A percentile compares a stretch with the other conserved stretches of the same genome.
Evolutionary conservation across 2,329 filamentous ascomycete species (phyloP).

Genomic region (Diaporthe ilicicola): DNA sequence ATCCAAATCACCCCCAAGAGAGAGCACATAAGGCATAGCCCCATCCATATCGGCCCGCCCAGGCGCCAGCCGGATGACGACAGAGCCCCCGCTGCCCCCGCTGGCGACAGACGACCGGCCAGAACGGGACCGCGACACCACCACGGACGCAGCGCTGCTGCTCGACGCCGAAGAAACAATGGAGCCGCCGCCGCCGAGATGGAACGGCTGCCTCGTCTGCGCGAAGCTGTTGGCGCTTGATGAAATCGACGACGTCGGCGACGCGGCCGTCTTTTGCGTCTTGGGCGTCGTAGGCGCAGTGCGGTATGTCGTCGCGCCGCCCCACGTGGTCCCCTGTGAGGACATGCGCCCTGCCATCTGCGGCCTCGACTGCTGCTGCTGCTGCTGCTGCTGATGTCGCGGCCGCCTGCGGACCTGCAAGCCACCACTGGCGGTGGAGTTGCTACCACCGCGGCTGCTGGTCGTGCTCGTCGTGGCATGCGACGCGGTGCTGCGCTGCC

Average conservation of each 20-base stretch:
- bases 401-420: slow-evolving; percentile 34
- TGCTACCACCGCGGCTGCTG: slow-evolving; percentile 28
- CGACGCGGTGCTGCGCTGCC: slow-evolving; percentile 36
- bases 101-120: slow-evolving; percentile 45
- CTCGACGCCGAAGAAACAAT: slow-evolving; percentile 41
- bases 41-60: slow-evolving; percentile 44
- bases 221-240: slow-evolving; percentile 52
- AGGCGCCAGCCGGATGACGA: slow-evolving; percentile 60
- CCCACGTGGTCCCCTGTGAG: slow-evolving; percentile 51
- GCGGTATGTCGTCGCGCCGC: slow-evolving; percentile 48
- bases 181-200: slow-evolving; percentile 41
- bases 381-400: slow-evolving; percentile 19
- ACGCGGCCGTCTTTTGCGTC: slow-evolving; percentile 51
- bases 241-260: slow-evolving; percentile 41
- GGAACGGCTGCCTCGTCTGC: slow-evolving; percentile 52
- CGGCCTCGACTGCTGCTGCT: slow-evolving; percentile 33
- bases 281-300: slow-evolving; percentile 64
- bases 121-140: background rate
- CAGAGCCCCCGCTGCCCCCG: slow-evolving; percentile 38
- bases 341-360: slow-evolving; percentile 47
- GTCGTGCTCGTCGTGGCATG: slow-evolving; percentile 12
- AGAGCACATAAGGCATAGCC: slow-evolving; percentile 50
- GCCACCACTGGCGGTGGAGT: background rate
- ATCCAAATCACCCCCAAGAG: slow-evolving; percentile 35
- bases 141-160: slow-evolving; percentile 44